Percentiles rank a stretch among this genome's conserved stretches.
Conservation (phyloP, 1,284 basidiomycete genomes). For the Heterobasidion irregulare region DNA sequence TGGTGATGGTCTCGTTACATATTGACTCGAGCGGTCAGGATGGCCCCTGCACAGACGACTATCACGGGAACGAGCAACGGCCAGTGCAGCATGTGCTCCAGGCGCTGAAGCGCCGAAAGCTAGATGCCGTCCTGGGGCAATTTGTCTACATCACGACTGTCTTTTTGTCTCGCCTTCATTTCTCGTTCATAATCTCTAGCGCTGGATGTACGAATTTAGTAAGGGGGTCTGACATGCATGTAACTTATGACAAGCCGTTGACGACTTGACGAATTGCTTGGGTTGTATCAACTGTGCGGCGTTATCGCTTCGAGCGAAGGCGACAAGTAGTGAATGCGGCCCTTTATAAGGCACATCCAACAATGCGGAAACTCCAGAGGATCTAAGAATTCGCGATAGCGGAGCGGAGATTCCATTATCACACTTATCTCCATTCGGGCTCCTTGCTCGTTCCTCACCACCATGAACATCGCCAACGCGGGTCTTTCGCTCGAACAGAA, state of each 20-base stretch:
- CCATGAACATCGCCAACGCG: constrained; percentile 23
- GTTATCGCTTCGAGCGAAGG: too few relatives aligned
- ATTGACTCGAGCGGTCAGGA: constrained; percentile 1
- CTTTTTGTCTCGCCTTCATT: too few relatives aligned
- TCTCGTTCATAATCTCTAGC: too few relatives aligned
- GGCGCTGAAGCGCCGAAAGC: neutral
- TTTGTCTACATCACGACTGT: too few relatives aligned
- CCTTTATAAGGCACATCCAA: neutral
- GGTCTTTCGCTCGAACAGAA: constrained; percentile 27
- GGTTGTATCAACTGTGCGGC: too few relatives aligned
- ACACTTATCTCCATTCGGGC: neutral
- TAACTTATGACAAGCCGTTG: too few relatives aligned
- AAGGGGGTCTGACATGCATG: too few relatives aligned
- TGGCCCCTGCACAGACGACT: neutral
- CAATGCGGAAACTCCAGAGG: neutral
- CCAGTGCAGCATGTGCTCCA: constrained; percentile 4
- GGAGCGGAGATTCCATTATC: neutral
- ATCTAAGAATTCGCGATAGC: neutral
- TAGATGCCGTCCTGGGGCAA: neutral
- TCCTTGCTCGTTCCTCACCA: neutral
- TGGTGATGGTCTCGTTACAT: neutral
- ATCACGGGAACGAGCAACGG: neutral
- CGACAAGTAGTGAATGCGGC: too few relatives aligned
- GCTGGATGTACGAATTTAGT: too few relatives aligned
- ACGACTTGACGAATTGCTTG: too few relatives aligned